A percentile compares a stretch with the other conserved stretches of the same genome.
Conservation (phyloP, 2,329 filamentous ascomycete genomes). For the Plenodomus tracheiphilus region DNA sequence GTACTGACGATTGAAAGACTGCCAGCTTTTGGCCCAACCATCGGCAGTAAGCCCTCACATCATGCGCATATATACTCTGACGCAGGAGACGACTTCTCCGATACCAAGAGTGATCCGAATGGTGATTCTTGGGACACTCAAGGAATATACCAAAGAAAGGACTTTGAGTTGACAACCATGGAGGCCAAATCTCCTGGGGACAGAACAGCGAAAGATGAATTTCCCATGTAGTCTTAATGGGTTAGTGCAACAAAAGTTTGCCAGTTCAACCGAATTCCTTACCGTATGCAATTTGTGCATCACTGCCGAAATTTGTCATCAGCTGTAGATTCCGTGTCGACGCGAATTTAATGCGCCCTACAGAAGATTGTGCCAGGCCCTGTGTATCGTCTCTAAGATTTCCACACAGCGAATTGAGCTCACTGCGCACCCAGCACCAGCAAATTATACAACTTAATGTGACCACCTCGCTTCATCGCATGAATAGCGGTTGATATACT, state of each 20-base stretch:
- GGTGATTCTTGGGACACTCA: slow-evolving; percentile 29
- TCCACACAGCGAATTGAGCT: too few species aligned
- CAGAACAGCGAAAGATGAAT: background rate
- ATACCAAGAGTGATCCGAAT: slow-evolving; percentile 13
- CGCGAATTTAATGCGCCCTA: too few species aligned
- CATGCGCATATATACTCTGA: slow-evolving; percentile 27
- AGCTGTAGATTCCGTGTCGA: too few species aligned
- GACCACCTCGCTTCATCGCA: too few species aligned
- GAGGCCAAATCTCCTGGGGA: slow-evolving; percentile 7
- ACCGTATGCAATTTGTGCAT: too few species aligned
- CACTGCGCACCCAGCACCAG: too few species aligned
- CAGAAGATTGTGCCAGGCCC: too few species aligned
- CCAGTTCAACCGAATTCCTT: background rate
- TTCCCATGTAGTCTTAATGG: background rate
- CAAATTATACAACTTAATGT: too few species aligned
- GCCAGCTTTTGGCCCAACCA: slow-evolving; percentile 9
- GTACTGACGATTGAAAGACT: slow-evolving; percentile 1
- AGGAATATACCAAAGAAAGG: slow-evolving; percentile 29
- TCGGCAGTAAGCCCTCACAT: slow-evolving; percentile 16
- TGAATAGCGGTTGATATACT: too few species aligned
- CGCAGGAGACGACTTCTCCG: slow-evolving; percentile 15
- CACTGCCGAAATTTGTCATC: too few species aligned
- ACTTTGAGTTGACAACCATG: slow-evolving; percentile 28
- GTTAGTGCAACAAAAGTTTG: background rate
- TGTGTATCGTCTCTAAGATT: too few species aligned